A percentile compares a stretch with the other conserved stretches of the same genome.
These are phyloP conservation scores for Fomitopsis pulvina DNA, from an alignment of 768 basidiomycete genomes.

Conservation along the genomic window DNA sequence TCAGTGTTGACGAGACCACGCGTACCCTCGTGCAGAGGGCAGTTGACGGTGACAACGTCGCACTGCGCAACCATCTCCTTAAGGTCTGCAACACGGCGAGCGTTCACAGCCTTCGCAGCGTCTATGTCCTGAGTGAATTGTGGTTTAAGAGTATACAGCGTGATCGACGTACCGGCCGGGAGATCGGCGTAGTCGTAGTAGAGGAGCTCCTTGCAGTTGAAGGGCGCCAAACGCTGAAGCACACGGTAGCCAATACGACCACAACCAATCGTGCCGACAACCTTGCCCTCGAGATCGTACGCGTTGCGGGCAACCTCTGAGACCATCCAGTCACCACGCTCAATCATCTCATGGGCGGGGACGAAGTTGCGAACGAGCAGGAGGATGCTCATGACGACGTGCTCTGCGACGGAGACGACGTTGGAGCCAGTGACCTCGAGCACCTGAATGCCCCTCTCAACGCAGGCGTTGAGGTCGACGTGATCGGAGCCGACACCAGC, in stretches of 20 bases:
- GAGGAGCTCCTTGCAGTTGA: conserved; percentile 84
- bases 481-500: conserved; percentile 91
- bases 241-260: conserved; percentile 85
- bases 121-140: conserved; percentile 22
- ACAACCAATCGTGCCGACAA: conserved; percentile 83
- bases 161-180: conserved; percentile 30
- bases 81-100: conserved; percentile 71
- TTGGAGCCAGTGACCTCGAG: conserved; percentile 76
- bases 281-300: conserved; percentile 87
- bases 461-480: conserved; percentile 85
- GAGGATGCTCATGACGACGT: conserved; percentile 87
- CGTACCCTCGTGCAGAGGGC: conserved; percentile 83
- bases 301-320: conserved; percentile 77
- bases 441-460: conserved; percentile 68
- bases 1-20: conserved; percentile 75
- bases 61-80: conserved; percentile 56
- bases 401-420: conserved; percentile 88
- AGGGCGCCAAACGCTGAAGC: conserved; percentile 70
- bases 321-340: conserved; percentile 83
- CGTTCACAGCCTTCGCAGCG: conserved; percentile 59
- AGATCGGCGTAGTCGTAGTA: conserved; percentile 84
- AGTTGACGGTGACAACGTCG: conserved; percentile 83
- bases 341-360: conserved; percentile 86
- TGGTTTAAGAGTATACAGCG: neutral
- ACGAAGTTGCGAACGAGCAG: conserved; percentile 87